Evolutionary conservation across 1,139 yeast species (phyloP), one percentile per base, ranked within the genome.

Genomic region (Hyphopichia buzzinii): DNA sequence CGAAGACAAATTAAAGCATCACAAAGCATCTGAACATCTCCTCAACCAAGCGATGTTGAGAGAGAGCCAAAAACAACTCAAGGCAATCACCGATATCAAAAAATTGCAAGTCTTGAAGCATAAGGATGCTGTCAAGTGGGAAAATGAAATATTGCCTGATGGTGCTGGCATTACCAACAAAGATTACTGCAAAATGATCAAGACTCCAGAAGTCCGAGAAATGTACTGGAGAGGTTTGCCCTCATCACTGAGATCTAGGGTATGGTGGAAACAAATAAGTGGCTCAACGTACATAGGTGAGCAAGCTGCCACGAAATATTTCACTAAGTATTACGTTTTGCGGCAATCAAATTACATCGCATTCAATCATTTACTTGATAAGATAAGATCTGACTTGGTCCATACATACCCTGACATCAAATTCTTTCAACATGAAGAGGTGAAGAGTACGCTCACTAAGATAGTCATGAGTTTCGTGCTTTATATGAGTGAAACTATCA

Each of bases 141-240:
- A 54, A 24, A 43, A 49, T 12, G 54, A 62, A 30, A 62, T 80
- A 8, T 43, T 72, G 3, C 64, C 71, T 3, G 55, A 69, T 33
- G 41, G 39, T 1, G 42, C 46, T 10, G 41, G 46, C 13, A 35
- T 33, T 26, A 35, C 40, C 38, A 33, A 37, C 15, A 36, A 39
- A 26, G 43, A 46, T 32, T 66, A 68, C 40, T 52, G 55, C 19
- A 41, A 50, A 8, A 59, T 62, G 29, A 50, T 74, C 8, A 55
- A 58, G 34, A 49, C 61, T 10, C 61, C 29, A 4, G 26, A 29
- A 10, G 39, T 50, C 14, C 63, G 81, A 36, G 81, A 77, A 38
- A 59, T 80, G 39, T 79, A 83, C 75, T 82, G 88, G 87, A 60
- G 85, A 36, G 87, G 87, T 2, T 57, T 83, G 1, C 83, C 87